Conservation (phyloP, 106 monocot species). For the Dioscorea dumetorum region DNA sequence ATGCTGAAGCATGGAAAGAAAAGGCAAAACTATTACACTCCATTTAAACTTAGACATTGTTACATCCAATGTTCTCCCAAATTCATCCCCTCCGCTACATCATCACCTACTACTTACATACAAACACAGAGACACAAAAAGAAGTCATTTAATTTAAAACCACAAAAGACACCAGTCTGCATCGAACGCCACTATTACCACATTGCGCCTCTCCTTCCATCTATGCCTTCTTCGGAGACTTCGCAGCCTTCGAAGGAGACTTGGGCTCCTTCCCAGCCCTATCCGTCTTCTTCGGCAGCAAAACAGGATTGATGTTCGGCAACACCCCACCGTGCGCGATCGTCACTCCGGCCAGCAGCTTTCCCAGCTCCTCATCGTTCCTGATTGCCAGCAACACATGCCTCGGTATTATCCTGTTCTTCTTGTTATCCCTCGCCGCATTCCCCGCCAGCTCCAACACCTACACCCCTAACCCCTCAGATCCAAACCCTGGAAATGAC, state of each 20-base stretch:
- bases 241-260: constrained; percentile 16
- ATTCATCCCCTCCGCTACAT: too few species aligned
- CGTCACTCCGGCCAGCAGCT: constrained; percentile 31
- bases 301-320: constrained; percentile 49
- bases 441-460: constrained; percentile 16
- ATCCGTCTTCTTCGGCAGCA: constrained; percentile 42
- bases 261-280: constrained; percentile 14
- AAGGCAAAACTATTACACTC: too few species aligned
- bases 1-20: too few species aligned
- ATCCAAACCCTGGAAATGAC: not conserved
- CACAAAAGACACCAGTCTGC: too few species aligned
- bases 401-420: constrained; percentile 14
- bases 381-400: constrained; percentile 26
- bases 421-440: constrained; percentile 20
- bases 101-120: too few species aligned
- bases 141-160: too few species aligned
- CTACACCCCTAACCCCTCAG: not conserved
- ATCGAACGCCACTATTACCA: too few species aligned
- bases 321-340: constrained; percentile 47
- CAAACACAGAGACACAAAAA: too few species aligned
- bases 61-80: too few species aligned
- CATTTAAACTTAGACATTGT: too few species aligned
- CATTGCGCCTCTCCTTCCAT: not conserved
- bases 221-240: constrained; percentile 27
- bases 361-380: constrained; percentile 39